A percentile compares a stretch with the other conserved stretches of the same genome.
phyloP scores from a whole-genome alignment of 2,329 filamentous ascomycete species.

The Botrytis pseudocinerea region DNA sequence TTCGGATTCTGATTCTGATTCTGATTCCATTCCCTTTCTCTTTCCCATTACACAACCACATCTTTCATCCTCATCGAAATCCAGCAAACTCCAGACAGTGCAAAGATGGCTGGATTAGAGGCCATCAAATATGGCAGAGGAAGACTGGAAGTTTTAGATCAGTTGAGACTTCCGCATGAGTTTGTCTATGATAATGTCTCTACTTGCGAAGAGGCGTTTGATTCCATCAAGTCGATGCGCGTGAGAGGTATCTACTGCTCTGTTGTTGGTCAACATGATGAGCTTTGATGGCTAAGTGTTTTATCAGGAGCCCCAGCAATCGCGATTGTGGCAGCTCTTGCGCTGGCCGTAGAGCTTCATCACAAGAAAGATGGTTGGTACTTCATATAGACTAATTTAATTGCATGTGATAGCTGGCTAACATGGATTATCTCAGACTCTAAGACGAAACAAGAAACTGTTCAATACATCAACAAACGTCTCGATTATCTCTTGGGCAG shows the following conservation, averaged over 20 bases:
- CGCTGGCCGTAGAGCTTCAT: conserved; percentile 80
- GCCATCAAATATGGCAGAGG: conserved; percentile 76
- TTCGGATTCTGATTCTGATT: neutral
- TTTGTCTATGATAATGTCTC: conserved; percentile 74
- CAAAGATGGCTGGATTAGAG: conserved; percentile 54
- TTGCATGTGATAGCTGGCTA: neutral
- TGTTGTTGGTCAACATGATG: neutral
- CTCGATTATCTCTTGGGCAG: conserved; percentile 86
- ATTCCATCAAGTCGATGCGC: conserved; percentile 79
- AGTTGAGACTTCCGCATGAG: conserved; percentile 78
- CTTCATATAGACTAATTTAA: neutral
- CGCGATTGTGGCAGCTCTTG: conserved; percentile 92
- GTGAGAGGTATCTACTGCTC: conserved; percentile 54
- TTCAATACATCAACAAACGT: conserved; percentile 71
- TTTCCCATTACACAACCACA: neutral
- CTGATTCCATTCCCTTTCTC: neutral
- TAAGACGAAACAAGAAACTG: conserved; percentile 52
- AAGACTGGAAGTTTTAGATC: conserved; percentile 75
- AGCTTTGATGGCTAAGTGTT: conserved; percentile 20
- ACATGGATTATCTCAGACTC: conserved; percentile 25
- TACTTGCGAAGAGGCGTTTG: conserved; percentile 73
- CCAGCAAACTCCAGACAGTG: neutral
- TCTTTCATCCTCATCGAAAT: neutral
- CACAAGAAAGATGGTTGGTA: conserved; percentile 50
- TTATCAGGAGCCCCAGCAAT: conserved; percentile 79